Evolutionary conservation across 805 yeast species (phyloP), one percentile per base, ranked within the genome.

Genomic region (Myxozyma neglecta): DNA sequence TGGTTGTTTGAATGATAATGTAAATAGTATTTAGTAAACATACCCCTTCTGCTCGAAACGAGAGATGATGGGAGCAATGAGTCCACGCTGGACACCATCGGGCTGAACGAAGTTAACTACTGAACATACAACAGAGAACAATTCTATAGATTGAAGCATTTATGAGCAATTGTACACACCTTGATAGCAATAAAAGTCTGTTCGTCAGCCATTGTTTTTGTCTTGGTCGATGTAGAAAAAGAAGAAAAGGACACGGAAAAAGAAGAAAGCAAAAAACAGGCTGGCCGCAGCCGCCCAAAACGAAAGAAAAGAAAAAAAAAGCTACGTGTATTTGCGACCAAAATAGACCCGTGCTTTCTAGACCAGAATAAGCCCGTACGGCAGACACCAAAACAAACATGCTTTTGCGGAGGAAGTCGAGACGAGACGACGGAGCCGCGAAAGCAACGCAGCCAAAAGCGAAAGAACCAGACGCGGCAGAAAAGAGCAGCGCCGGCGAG

Each of bases 31-130:
- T 24, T 24, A 24, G 29, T n/a, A 39, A 8, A 49, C 65, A 6
- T 53, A 64, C 57, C 72, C 99, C 81, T 96, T 90, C 84, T 86
- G 82, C 84, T 92, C 97, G 80, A 96, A 94, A 81, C 98, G 90
- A 73, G 87, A 83, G 71, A 94, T 77, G 83, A 94, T 92, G 72
- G 88, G 83, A 77, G 96, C 80, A 81, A 93, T 83, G 77, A 94
- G 84, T 68, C 98, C 98, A 83, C 99, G 90, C 85, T 94, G 98
- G 85, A 94, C 98, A 82, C 98, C 99, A 81, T 94, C 99, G 81
- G 99, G 99, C 86, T 79, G 59, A 52, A 52, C 4, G 18, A 13
- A 4, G 34, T 46, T 18, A 32, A 47, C 16, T 14, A 16, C 13
- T 6, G 16, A 20, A 7, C 24, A 8, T n/a, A 49, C 16, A 32